Base-by-base conservation (phyloP, 1,284 basidiomycete species). In the Termitomyces sp. region DNA sequence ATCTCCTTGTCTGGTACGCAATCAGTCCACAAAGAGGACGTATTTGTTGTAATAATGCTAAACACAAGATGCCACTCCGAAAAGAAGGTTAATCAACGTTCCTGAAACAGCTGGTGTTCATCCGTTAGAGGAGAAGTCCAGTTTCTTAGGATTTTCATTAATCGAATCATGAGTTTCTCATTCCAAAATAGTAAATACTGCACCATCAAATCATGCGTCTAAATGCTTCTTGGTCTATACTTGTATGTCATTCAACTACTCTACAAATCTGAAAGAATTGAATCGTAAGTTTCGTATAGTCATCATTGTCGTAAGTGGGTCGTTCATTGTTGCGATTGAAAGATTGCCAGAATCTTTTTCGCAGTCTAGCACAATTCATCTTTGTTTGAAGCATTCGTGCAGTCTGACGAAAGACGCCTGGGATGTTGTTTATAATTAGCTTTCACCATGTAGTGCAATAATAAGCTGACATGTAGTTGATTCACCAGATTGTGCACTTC, bases 351-450 rank as follows among this genome's bases (percentile, higher is more conserved):
- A 19, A 6, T 13, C 10, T 8, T 31, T 21, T 33, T 21, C 30
- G 44, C 43, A 5, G n/a, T 30, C 12, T 21, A 15, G 44, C 44
- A 38, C 45, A 47, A 1, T 41, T 53, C 38, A 41, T 41, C 17
- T 17, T 31, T 38, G 40, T 17, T 36, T 31, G n/a, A 38, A 48
- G 10, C 42, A n/a, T 4, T 21, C 8, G 13, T 19, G n/a, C 15
- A 54, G 33, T 36, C 34, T n/a, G 21, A 43, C 26, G 8, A 54
- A 24, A 49, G 39, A 54, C 15, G 31, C 17, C 53, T 54, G 36
- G 0, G 36, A 2, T 43, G 31, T 15, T 34, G 21, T 5, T 54
- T 17, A 43, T 7, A 17, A n/a, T 21, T 13, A 28, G 10, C 26
- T 47, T 41, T 12, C 2, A 13, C 19, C 9, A 21, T 26, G 13